Conservation (phyloP, 1,139 yeast species). For the Nakaseomyces glabratus region DNA sequence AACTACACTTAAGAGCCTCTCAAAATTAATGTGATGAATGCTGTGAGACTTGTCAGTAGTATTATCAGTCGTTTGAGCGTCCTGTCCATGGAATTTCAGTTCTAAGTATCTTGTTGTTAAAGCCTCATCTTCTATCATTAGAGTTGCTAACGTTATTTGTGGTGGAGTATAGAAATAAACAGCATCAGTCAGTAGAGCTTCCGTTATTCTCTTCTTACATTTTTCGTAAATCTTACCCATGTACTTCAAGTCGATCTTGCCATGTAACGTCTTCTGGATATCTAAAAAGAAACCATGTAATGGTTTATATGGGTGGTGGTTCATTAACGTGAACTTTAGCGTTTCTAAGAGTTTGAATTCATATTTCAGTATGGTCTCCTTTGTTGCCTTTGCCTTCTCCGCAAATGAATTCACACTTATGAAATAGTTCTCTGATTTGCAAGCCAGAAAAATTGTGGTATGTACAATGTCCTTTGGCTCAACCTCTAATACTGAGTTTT, state of each 20-base stretch:
- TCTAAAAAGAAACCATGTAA: constrained; percentile 89
- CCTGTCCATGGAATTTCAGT: constrained; percentile 38
- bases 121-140: constrained; percentile 57
- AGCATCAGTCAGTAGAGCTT: constrained; percentile 65
- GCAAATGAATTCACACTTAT: constrained; percentile 80
- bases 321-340: constrained; percentile 67
- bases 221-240: constrained; percentile 50
- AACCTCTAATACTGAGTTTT: constrained; percentile 72
- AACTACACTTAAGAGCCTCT: constrained; percentile 39
- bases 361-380: constrained; percentile 58
- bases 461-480: constrained; percentile 78
- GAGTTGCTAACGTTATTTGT: constrained; percentile 84
- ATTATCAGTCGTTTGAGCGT: constrained; percentile 7
- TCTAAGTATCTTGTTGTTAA: constrained; percentile 58
- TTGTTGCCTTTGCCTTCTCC: constrained; percentile 53
- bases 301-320: constrained; percentile 83
- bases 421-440: constrained; percentile 86
- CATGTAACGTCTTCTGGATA: constrained; percentile 55
- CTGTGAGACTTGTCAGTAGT: constrained; percentile 9
- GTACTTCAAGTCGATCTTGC: constrained; percentile 30
- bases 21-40: constrained; percentile 30
- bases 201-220: constrained; percentile 56
- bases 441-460: constrained; percentile 84
- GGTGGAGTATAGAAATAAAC: constrained; percentile 81
- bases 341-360: constrained; percentile 73